Evolutionary conservation across 2,329 filamentous ascomycete genomes (phyloP), one percentile per base, ranked within the genome.

Genomic region (Calycina marina): DNA sequence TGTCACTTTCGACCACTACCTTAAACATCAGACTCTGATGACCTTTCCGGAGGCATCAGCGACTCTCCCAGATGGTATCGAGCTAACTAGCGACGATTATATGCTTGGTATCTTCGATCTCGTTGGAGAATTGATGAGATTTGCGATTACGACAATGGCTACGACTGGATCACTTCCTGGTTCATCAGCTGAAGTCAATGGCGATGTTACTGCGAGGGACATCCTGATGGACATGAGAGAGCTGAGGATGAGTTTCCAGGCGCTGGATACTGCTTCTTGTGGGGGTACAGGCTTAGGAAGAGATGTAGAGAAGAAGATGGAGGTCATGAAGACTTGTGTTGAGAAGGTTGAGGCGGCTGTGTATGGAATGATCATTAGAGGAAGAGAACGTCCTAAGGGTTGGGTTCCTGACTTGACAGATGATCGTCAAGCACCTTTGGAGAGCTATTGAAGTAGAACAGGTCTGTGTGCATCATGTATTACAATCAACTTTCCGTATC

Each of bases 91-190:
- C 15, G 73, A 88, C 34, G 90, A 98, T 56, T 96, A 93, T 52
- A 59, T 93, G 36, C 77, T 90, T 40, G 90, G 88, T 6, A 59
- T 98, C 2, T 94, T 93, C 50, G 90, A 98, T 55, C 69, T 96
- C 45, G 86, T 86, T 1, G 90, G 90, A 24, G 90, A 98, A 60
- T 66, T 96, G 62, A 98, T 98, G 90, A 72, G 86, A 17, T 96
- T 94, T 56, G 85, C 84, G 0, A 90, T 93, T 31, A 86, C 86
- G 4, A 74, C 76, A 15, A 80, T 93, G 53, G 85, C 85, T 1
- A 79, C 85, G 4, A 76, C 38, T 22, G 51, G 51, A 38, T 44
- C 55, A 44, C 54, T 64, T 40, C 63, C 61, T 4, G 58, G 59
- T 17, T 37, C 26, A 31, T 22, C 20, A 8, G 3, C 8, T 8